These are phyloP conservation scores for Scopulariopsis brevicaulis DNA, from an alignment of 2,329 filamentous ascomycete species.

Conservation along the genomic window DNA sequence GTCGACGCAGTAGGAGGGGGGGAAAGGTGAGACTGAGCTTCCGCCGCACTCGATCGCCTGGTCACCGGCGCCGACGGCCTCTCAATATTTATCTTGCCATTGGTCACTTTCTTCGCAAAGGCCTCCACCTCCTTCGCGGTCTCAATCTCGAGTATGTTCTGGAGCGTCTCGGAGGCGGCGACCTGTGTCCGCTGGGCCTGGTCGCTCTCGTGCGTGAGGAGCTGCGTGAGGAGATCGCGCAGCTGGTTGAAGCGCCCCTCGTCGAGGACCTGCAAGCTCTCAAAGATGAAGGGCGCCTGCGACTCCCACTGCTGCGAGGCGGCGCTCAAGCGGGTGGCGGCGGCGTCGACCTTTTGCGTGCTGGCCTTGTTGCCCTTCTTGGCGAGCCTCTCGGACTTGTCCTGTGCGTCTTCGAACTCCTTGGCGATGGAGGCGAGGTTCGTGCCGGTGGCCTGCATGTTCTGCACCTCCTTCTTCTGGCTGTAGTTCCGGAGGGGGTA, in stretches of 20 bases:
- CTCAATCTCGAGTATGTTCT: constrained; percentile 73
- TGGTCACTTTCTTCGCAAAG: constrained; percentile 39
- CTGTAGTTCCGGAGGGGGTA: constrained; percentile 67
- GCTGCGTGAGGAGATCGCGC: constrained; percentile 82
- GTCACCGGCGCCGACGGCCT: background rate
- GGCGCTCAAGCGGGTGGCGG: constrained; percentile 61
- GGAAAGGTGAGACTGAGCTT: constrained; percentile 4
- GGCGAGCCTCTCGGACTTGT: constrained; percentile 73
- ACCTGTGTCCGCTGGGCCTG: constrained; percentile 65
- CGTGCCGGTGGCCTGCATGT: constrained; percentile 68
- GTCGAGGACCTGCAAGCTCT: constrained; percentile 82
- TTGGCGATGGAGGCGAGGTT: constrained; percentile 74
- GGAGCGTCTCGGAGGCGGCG: constrained; percentile 69
- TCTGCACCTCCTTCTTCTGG: constrained; percentile 64
- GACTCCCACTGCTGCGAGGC: constrained; percentile 85
- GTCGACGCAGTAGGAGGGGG: background rate
- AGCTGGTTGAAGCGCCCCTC: constrained; percentile 83
- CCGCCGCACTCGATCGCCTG: constrained; percentile 9
- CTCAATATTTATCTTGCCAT: constrained; percentile 17
- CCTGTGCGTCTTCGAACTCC: constrained; percentile 74
- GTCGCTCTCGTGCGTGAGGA: constrained; percentile 87
- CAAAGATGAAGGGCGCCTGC: constrained; percentile 89
- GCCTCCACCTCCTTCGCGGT: constrained; percentile 78
- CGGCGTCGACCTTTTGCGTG: constrained; percentile 65
- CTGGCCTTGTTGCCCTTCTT: constrained; percentile 70